Evolutionary conservation across 805 yeast species (phyloP).

Genomic region (Candida sithepensis): DNA sequence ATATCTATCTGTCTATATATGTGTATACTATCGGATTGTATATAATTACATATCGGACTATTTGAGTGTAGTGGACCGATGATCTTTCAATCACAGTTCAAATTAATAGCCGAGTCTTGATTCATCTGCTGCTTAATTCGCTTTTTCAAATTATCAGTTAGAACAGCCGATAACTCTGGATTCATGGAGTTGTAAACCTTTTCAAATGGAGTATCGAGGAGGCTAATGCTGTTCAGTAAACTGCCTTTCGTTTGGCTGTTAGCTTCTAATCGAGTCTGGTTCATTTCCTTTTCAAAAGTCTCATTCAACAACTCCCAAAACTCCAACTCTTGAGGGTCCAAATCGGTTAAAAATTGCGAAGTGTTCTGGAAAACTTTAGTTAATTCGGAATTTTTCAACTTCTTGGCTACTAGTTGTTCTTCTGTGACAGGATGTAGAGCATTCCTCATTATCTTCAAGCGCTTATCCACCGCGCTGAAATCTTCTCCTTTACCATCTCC

Average conservation of each 20-base stretch:
- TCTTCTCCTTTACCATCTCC: constrained; percentile 4
- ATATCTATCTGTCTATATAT: too few relatives aligned
- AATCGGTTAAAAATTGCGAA: constrained; percentile 23
- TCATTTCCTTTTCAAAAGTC: constrained; percentile 30
- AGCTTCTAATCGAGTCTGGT: constrained; percentile 9
- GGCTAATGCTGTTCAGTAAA: constrained; percentile 3
- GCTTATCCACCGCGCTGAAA: constrained; percentile 19
- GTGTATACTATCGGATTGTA: too few relatives aligned
- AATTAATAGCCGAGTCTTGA: constrained; percentile 9
- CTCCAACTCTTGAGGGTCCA: constrained; percentile 30
- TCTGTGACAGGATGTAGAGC: constrained; percentile 25
- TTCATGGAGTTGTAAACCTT: constrained; percentile 14
- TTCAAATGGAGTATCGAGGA: constrained; percentile 23
- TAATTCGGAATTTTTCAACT: constrained; percentile 22
- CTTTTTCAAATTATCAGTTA: constrained; percentile 16
- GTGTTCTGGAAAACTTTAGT: constrained; percentile 27
- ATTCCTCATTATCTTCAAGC: constrained; percentile 25
- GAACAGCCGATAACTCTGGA: constrained; percentile 14
- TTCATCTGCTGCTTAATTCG: constrained; percentile 11
- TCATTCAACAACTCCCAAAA: constrained; percentile 31
- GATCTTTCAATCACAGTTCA: not conserved
- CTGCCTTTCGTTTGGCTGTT: constrained; percentile 5
- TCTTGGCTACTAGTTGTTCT: constrained; percentile 21
- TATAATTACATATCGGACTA: not conserved
- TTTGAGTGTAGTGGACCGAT: not conserved